phyloP scores from a whole-genome alignment of 2,329 filamentous ascomycete genomes.

The Fusarium azukiicola region DNA sequence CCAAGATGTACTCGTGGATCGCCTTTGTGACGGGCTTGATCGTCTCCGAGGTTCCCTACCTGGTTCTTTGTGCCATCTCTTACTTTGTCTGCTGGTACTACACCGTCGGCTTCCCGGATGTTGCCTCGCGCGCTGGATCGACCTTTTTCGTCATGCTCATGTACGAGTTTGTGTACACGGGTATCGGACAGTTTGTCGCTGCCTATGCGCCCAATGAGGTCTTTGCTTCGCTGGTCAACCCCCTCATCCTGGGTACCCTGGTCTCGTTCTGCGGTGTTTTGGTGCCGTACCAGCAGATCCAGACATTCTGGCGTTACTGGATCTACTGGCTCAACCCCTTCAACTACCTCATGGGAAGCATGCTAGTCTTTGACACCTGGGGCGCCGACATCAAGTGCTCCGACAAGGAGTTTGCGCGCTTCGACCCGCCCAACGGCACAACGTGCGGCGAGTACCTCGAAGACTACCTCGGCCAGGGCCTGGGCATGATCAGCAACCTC shows the following conservation, averaged over 20 bases:
- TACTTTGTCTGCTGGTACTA: conserved; percentile 80
- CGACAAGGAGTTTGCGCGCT: conserved; percentile 71
- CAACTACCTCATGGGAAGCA: conserved; percentile 79
- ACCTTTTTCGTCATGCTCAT: conserved; percentile 77
- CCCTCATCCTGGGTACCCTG: conserved; percentile 76
- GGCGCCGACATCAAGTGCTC: conserved; percentile 69
- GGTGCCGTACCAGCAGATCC: conserved; percentile 82
- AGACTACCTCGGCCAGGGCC: conserved; percentile 69
- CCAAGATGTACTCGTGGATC: conserved; percentile 79
- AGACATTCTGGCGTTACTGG: conserved; percentile 85
- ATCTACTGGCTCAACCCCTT: conserved; percentile 82
- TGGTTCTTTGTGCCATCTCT: conserved; percentile 67
- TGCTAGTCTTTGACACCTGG: conserved; percentile 76
- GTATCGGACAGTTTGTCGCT: conserved; percentile 82
- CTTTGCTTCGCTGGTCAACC: conserved; percentile 79
- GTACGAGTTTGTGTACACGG: conserved; percentile 81
- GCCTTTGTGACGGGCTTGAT: conserved; percentile 77
- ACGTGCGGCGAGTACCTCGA: conserved; percentile 80
- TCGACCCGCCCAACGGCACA: conserved; percentile 71
- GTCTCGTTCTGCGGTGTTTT: conserved; percentile 88
- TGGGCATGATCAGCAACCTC: conserved; percentile 73
- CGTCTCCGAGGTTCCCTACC: conserved; percentile 70
- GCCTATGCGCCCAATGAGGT: conserved; percentile 81
- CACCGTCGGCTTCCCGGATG: conserved; percentile 72
- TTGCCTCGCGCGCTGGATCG: conserved; percentile 70